phyloP scores from a whole-genome alignment of 2,329 filamentous ascomycete genomes.

The Tolypocladium inflatum region DNA sequence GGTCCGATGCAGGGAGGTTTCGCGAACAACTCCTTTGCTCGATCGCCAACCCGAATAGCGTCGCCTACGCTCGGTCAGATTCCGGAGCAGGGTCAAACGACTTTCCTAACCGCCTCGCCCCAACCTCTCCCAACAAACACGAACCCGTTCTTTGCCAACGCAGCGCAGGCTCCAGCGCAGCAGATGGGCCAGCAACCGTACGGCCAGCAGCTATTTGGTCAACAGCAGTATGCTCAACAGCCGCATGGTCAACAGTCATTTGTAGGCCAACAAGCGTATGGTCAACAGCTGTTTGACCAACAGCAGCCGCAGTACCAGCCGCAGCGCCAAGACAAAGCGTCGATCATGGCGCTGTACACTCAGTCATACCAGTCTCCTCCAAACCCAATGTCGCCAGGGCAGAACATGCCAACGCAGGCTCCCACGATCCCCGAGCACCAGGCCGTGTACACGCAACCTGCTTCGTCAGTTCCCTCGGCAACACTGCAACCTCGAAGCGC shows the following conservation, averaged over 20 bases:
- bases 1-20: slow-evolving; percentile 20
- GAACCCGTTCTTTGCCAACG: slow-evolving; percentile 28
- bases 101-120: slow-evolving; percentile 24
- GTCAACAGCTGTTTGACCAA: slow-evolving; percentile 14
- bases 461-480: slow-evolving; percentile 16
- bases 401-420: slow-evolving; percentile 15
- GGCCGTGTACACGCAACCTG: slow-evolving; percentile 10
- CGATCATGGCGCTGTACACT: slow-evolving; percentile 68
- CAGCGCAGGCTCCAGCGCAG: slow-evolving; percentile 15
- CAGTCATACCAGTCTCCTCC: slow-evolving; percentile 43
- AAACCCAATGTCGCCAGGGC: slow-evolving; percentile 19
- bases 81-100: slow-evolving; percentile 39
- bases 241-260: slow-evolving; percentile 14
- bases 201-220: slow-evolving; percentile 12
- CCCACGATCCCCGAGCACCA: slow-evolving; percentile 20
- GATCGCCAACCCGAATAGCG: slow-evolving; percentile 40
- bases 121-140: slow-evolving; percentile 18
- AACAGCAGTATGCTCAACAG: slow-evolving; percentile 13
- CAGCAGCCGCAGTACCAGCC: slow-evolving; percentile 29
- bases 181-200: slow-evolving; percentile 13
- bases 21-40: slow-evolving; percentile 38
- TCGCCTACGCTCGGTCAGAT: slow-evolving; percentile 42
- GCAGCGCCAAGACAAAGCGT: slow-evolving; percentile 55
- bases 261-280: slow-evolving; percentile 9
- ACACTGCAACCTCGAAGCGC: slow-evolving; percentile 16